Base-by-base conservation (phyloP, 2,329 filamentous ascomycete species). In the Aspergillus sp. region DNA sequence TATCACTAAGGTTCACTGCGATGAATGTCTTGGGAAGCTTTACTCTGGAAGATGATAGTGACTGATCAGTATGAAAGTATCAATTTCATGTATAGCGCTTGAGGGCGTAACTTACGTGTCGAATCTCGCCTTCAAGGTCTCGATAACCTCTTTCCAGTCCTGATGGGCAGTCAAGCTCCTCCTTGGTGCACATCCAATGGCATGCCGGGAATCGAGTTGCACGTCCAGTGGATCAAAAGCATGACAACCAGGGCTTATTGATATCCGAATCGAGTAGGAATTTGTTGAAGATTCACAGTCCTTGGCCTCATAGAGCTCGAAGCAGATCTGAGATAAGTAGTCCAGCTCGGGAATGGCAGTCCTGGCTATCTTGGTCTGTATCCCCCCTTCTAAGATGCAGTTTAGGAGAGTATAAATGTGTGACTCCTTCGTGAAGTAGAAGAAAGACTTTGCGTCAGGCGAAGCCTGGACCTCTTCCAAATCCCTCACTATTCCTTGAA, bases 371-470 rank as follows among this genome's bases (percentile, higher is more conserved):
- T 99, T 99, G 23, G 94, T 97, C 72, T 96, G 91, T 66, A 99
- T 91, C 30, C 95, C 96, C 62, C 96, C 95, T 76, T 99, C 95
- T 25, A 99, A 85, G 68, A 99, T 98, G 75, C 94, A 98, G 76
- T 99, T 99, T 60, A 99, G 86, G 5, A 99, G 85, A 5, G 95
- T 99, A 80, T 99, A 99, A 65, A 99, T 97, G 75, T 99, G 95
- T 0, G 92, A 97, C 78, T 99, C 95, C 77, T 99, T 99, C 65
- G 95, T 99, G 77, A 99, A 99, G 80, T 99, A 99, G 78, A 98
- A 91, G 81, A 98, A 98, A 1, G 90, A 94, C 74, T 97, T 97
- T 48, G 93, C 92, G 67, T 96, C 91, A 56, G 94, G 89, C 0
- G 91, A 96, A 3, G 95, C 94, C 78, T 99, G 95, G 77, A 98